Conservation (phyloP, 345 rosid genomes). For the Eucalyptus microcorys region DNA sequence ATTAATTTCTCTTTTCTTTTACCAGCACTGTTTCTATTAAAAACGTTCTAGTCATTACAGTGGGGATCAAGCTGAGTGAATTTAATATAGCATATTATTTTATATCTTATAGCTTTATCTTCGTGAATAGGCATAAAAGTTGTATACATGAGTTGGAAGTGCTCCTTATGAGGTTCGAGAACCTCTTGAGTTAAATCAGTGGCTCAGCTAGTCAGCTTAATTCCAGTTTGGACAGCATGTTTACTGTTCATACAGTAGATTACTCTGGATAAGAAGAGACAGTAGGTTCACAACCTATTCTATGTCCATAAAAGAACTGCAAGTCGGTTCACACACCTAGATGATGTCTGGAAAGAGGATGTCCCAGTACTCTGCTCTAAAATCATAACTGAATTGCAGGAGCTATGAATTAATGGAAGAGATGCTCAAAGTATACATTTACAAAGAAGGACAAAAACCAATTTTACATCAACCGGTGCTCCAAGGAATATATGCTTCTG, state of each 20-base stretch:
- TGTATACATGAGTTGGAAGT: not conserved
- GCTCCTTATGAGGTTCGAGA: not conserved
- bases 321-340: not conserved
- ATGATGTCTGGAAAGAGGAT: not conserved
- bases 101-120: not conserved
- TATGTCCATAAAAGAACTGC: not conserved
- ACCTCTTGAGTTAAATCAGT: not conserved
- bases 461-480: slow-evolving; percentile 60
- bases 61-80: not conserved
- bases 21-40: not conserved
- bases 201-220: not conserved
- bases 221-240: not conserved
- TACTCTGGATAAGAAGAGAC: not conserved
- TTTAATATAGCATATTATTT: not conserved
- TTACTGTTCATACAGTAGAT: not conserved
- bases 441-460: slow-evolving; percentile 80
- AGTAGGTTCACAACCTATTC: not conserved
- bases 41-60: not conserved
- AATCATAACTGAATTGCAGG: slow-evolving; percentile 25
- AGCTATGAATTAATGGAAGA: slow-evolving; percentile 92
- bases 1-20: not conserved
- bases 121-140: not conserved
- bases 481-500: slow-evolving; percentile 91
- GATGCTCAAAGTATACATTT: slow-evolving; percentile 67
- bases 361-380: not conserved